Conservation (phyloP, 495 filamentous ascomycete species). For the Aspergillus heteromorphus region DNA sequence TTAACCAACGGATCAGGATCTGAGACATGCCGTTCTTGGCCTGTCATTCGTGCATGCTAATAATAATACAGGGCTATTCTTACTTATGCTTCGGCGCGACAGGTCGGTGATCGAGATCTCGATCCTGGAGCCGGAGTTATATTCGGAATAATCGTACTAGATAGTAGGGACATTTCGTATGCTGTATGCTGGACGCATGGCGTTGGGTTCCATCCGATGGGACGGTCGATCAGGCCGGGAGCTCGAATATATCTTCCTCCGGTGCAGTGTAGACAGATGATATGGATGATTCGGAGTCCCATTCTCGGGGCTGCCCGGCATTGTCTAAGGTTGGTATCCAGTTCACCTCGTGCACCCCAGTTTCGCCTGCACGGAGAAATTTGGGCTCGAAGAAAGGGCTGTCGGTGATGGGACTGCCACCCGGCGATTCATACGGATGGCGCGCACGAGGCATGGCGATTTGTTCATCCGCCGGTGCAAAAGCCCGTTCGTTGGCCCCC, state of each 20-base stretch:
- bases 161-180: too few species aligned
- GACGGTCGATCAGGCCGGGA: neutral
- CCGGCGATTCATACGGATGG: neutral
- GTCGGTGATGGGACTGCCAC: neutral
- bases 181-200: too few species aligned
- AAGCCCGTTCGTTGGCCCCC: neutral
- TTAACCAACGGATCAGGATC: too few species aligned
- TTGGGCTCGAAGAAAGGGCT: neutral
- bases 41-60: too few species aligned
- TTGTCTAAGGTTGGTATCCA: neutral
- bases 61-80: too few species aligned
- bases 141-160: too few species aligned
- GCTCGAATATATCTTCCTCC: slow-evolving; percentile 4
- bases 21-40: too few species aligned
- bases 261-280: slow-evolving; percentile 23
- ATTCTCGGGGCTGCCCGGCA: neutral
- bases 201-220: too few species aligned
- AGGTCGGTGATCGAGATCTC: too few species aligned
- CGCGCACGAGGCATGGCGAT: neutral
- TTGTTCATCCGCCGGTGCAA: neutral
- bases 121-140: too few species aligned
- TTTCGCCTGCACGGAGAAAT: neutral
- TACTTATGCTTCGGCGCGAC: too few species aligned
- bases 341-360: neutral
- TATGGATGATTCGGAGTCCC: slow-evolving; percentile 7